Percentiles rank a stretch among this genome's conserved stretches.
Conservation (phyloP, 129 eudicot species). For the Mikania micrantha region DNA sequence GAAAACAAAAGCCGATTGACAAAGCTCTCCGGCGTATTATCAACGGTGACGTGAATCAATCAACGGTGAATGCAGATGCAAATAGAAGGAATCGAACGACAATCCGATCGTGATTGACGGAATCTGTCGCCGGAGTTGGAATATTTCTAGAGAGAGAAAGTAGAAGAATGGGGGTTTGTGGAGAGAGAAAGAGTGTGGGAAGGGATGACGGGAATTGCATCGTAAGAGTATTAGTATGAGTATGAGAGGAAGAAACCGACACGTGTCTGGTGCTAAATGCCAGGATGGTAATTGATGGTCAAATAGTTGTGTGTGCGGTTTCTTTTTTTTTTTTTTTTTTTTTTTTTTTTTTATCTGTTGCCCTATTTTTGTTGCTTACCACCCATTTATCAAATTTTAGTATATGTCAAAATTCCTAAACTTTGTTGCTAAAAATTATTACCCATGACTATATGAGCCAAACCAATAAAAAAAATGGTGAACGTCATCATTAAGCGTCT, state of each 20-base stretch:
- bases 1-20: conserved; percentile 14
- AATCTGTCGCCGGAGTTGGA: conserved; percentile 17
- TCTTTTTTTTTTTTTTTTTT: too few relatives aligned
- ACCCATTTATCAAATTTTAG: too few relatives aligned
- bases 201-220: conserved; percentile 6
- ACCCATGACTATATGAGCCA: too few relatives aligned
- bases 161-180: not conserved
- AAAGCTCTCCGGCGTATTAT: not conserved
- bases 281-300: not conserved
- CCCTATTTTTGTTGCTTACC: too few relatives aligned
- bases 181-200: conserved; percentile 20
- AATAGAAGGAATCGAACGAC: not conserved
- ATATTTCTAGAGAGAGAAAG: conserved; percentile 18
- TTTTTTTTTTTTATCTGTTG: too few relatives aligned
- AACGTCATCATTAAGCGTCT: too few relatives aligned
- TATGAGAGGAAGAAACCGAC: conserved; percentile 29
- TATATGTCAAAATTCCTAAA: too few relatives aligned
- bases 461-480: too few relatives aligned
- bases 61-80: conserved; percentile 2
- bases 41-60: not conserved
- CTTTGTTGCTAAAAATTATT: too few relatives aligned
- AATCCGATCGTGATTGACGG: conserved; percentile 13
- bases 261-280: conserved; percentile 25
- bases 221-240: conserved; percentile 19
- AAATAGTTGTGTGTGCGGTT: not conserved